Evolutionary conservation across 2,329 filamentous ascomycete genomes (phyloP), one percentile per base, ranked within the genome.

Genomic region (Aphanoascus verrucosus): DNA sequence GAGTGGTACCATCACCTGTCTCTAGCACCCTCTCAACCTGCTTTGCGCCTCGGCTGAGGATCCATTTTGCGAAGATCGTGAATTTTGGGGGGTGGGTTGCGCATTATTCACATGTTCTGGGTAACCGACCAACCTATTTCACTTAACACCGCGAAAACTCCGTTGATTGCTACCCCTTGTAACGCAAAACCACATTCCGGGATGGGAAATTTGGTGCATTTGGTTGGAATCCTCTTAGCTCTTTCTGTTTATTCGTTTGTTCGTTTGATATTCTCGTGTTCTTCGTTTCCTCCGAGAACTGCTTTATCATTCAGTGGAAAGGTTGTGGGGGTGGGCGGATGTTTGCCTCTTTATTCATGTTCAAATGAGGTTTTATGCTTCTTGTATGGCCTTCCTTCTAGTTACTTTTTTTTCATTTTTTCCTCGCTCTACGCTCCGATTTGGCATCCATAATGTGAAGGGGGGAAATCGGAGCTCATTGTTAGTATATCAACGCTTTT

Each of bases 141-240:
- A 12, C 35, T 37, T n/a, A 12, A 44, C n/a, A 15, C 2, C 8
- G 8, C 14, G n/a, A 41, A 41, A 41, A 12, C n/a, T 15, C 14
- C 14, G 17, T 49, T 40, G 15, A 38, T 9, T 41, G 11, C 20
- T 41, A 11, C 19, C 5, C 15, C 7, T 51, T 52, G n/a, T 17
- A 32, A n/a, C 20, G 9, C 9, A 38, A 37, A 38, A 20, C 19
- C 17, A 31, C 42, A n/a, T 41, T 31, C 8, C 31, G 11, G 34
- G 37, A 40, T 17, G 31, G 31, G 46, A 7, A 19, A 6, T 32
- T 42, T 52, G n/a, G n/a, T n/a, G 50, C 50, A 52, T 52, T 38
- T 46, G 19, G 50, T 9, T 19, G 40, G 49, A 19, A 32, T 32
- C 14, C 14, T 35, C n/a, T 15, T 47, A 28, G 8, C 41, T 28